Evolutionary conservation across 2,329 filamentous ascomycete genomes (phyloP).

Genomic region (Alternaria viburni): DNA sequence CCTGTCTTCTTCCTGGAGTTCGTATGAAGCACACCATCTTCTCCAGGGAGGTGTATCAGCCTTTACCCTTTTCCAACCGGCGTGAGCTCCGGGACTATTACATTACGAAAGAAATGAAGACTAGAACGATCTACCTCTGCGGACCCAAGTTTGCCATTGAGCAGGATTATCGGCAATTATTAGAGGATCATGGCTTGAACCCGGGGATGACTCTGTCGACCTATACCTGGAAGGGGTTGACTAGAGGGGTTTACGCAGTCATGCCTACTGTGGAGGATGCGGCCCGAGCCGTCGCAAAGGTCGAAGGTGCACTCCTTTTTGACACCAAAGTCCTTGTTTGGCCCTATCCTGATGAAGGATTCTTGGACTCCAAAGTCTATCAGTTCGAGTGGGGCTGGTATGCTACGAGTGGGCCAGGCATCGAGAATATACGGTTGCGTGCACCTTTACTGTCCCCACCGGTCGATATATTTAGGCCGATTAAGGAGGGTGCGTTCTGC

Average conservation of each 20-base stretch:
- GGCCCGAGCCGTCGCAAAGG: background rate
- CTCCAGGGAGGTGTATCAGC: background rate
- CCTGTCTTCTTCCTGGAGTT: background rate
- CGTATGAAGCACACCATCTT: background rate
- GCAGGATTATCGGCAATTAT: background rate
- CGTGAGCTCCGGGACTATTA: background rate
- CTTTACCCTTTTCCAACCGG: background rate
- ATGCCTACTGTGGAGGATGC: background rate
- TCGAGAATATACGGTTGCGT: background rate
- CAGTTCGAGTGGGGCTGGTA: background rate
- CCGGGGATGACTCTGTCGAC: background rate
- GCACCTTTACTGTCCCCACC: background rate
- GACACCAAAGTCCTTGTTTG: background rate
- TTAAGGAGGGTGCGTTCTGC: background rate
- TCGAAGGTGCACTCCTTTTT: background rate
- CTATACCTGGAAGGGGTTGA: background rate
- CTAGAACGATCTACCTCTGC: too few relatives aligned
- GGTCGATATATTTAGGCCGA: background rate
- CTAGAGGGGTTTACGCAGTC: background rate
- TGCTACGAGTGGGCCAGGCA: background rate
- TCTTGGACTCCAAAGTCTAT: background rate
- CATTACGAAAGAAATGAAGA: background rate
- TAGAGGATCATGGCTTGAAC: background rate
- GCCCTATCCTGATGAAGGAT: background rate
- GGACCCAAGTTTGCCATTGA: background rate